A percentile compares a stretch with the other conserved stretches of the same genome.
These are phyloP conservation scores for Jaltomata sinuosa DNA, from an alignment of 257 asterid species.

Conservation along the genomic window DNA sequence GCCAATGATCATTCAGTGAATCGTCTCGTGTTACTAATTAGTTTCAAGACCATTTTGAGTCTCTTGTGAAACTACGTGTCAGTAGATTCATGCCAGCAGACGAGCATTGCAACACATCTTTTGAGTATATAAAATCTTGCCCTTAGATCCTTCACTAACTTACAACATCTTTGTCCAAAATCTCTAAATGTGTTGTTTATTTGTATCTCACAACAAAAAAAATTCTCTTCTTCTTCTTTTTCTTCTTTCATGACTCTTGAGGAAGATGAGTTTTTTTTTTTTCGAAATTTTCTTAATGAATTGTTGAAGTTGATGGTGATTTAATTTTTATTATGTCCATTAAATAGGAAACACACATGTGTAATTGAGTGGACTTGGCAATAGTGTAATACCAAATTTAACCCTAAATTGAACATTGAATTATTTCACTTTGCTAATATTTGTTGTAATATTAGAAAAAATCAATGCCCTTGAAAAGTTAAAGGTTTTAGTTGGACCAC, in stretches of 20 bases:
- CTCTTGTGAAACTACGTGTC: neutral
- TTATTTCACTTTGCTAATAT: neutral
- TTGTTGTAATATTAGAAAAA: neutral
- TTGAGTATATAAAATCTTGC: conserved; percentile 13
- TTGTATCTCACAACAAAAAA: neutral
- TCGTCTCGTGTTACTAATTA: neutral
- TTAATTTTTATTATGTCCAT: neutral
- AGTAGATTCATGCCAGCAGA: conserved; percentile 9
- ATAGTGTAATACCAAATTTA: neutral
- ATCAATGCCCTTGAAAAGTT: neutral
- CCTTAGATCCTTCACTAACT: conserved; percentile 8
- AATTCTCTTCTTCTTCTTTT: neutral
- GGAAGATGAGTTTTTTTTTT: neutral
- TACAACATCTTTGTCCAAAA: conserved; percentile 4
- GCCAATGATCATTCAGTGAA: neutral
- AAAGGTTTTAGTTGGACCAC: neutral
- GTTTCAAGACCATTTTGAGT: neutral
- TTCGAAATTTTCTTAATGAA: neutral
- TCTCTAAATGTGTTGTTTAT: neutral
- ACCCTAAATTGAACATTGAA: neutral
- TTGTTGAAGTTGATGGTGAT: neutral
- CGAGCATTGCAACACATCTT: conserved; percentile 8
- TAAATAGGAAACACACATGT: neutral
- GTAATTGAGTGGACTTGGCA: neutral
- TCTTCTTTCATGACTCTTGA: neutral